phyloP scores from a whole-genome alignment of 768 basidiomycete genomes.

The Suillus sp. region DNA sequence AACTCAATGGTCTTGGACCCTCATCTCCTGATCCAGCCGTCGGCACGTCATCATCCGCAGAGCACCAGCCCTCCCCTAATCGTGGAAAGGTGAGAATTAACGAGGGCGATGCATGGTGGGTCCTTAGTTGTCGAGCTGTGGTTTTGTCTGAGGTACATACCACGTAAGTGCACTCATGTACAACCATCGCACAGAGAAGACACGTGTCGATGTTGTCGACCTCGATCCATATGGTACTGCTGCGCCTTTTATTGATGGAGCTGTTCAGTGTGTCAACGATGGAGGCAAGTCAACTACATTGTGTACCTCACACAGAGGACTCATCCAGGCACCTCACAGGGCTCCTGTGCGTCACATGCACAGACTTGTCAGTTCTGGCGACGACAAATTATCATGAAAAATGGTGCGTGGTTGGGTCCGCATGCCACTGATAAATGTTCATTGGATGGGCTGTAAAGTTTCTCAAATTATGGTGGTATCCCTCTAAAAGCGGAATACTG shows the following conservation, averaged over 20 bases:
- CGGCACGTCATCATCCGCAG: slow-evolving; percentile 15
- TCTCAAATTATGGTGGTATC: slow-evolving; percentile 92
- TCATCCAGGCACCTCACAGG: slow-evolving; percentile 46
- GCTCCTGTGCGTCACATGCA: slow-evolving; percentile 93
- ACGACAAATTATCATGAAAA: slow-evolving; percentile 96
- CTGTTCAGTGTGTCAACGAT: slow-evolving; percentile 85
- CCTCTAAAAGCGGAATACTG: slow-evolving; percentile 92
- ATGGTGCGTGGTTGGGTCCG: slow-evolving; percentile 55
- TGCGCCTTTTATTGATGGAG: slow-evolving; percentile 93
- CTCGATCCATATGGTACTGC: slow-evolving; percentile 98
- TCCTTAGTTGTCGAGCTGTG: slow-evolving; percentile 6
- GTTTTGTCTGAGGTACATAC: slow-evolving; percentile 8
- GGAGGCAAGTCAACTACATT: slow-evolving; percentile 59
- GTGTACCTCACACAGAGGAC: not conserved
- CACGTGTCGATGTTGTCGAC: slow-evolving; percentile 92
- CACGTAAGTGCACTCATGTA: slow-evolving; percentile 82
- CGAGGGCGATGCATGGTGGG: slow-evolving; percentile 93
- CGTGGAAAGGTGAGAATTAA: slow-evolving; percentile 74
- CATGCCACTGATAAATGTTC: not conserved
- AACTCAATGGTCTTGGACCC: slow-evolving; percentile 70
- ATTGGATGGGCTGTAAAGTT: slow-evolving; percentile 47
- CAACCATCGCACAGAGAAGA: slow-evolving; percentile 69
- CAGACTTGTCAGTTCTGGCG: slow-evolving; percentile 91
- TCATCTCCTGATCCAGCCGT: slow-evolving; percentile 25
- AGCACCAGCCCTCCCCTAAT: slow-evolving; percentile 19